Base-by-base conservation (phyloP, 108 stramenopile genomes). In the Stephanodiscus triporus region DNA sequence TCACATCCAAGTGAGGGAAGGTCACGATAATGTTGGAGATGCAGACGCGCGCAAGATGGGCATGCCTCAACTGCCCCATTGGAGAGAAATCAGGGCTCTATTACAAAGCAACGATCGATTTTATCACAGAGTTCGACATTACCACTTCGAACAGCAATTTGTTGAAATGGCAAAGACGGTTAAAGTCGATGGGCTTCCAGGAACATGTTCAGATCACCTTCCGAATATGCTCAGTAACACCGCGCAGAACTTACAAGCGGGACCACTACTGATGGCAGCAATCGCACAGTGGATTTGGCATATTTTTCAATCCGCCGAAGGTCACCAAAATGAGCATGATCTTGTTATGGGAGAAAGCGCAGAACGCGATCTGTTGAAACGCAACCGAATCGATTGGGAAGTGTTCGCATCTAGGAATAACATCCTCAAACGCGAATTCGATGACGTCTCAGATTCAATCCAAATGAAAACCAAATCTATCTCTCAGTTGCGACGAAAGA, bases 381-480 rank as follows among this genome's bases (percentile, higher is more conserved):
- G 60, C 11, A 63, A 56, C 6, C 53, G 61, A 37, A 70, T 63
- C 19, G 60, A 77, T 32, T 20, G 17, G 4, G 54, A 43, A 16
- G 76, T 77, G 24, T 34, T 70, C 6, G 40, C 49, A 1, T 77
- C 76, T 16, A 16, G 66, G 40, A 17, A 27, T 11, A 27, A 27
- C 40, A 77, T 77, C 16, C 60, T 70, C 29, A 34, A 42, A 27
- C 76, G 68, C 8, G 71, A 77, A 43, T 29, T 77, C 27, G 68
- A 56, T 13, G 66, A 66, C 24, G 32, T 29, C 14, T 50, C 63
- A 38, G 49, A 27, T 10, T 75, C 73, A 19, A 54, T 79, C 8
- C 2, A 4, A 23, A 20, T 8, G 16, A 19, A 34, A 22, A 43
- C 67, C 19, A 34, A n/a, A 17, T 22, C 10, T 17, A 43, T 62